Conservation (phyloP, 306 rosid species). For the Fragaria vesca region DNA sequence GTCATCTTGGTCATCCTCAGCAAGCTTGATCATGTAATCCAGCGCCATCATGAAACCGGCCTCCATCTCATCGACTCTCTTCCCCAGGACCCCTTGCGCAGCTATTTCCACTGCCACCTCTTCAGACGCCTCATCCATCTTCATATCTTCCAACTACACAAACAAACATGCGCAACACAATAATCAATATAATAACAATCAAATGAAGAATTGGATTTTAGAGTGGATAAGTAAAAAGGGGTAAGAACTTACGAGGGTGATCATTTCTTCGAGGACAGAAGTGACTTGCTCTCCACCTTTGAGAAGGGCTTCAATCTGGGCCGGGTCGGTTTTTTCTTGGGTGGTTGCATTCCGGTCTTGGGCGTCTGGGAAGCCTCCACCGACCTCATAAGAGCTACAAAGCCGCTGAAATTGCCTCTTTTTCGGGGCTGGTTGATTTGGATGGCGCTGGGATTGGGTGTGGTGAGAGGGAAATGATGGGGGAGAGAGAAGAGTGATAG, state of each 20-base stretch:
- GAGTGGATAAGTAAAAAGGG: neutral
- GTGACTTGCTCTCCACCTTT: constrained; percentile 90
- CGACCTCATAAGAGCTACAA: constrained; percentile 61
- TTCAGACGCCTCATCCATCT: constrained; percentile 85
- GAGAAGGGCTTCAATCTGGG: constrained; percentile 67
- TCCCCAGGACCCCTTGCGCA: constrained; percentile 95
- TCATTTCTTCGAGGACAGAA: constrained; percentile 83
- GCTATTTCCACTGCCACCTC: constrained; percentile 94
- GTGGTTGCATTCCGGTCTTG: constrained; percentile 16
- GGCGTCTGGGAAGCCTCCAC: constrained; percentile 58
- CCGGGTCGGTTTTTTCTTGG: constrained; percentile 33
- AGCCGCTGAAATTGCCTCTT: constrained; percentile 12
- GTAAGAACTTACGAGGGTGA: constrained; percentile 51
- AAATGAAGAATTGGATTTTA: too few relatives aligned
- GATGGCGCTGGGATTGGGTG: constrained; percentile 8
- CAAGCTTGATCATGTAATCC: constrained; percentile 88
- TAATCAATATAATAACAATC: neutral
- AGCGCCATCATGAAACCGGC: constrained; percentile 86
- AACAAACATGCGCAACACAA: constrained; percentile 5
- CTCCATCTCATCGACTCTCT: constrained; percentile 96
- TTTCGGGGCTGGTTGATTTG: constrained; percentile 20
- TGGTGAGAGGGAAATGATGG: neutral
- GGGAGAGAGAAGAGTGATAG: neutral
- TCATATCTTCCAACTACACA: constrained; percentile 79
- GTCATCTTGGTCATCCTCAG: constrained; percentile 79